Percentiles rank a stretch among this genome's conserved stretches.
These are phyloP conservation scores for Dryas integrifolia DNA, from an alignment of 331 rosid genomes.

Conservation along the genomic window DNA sequence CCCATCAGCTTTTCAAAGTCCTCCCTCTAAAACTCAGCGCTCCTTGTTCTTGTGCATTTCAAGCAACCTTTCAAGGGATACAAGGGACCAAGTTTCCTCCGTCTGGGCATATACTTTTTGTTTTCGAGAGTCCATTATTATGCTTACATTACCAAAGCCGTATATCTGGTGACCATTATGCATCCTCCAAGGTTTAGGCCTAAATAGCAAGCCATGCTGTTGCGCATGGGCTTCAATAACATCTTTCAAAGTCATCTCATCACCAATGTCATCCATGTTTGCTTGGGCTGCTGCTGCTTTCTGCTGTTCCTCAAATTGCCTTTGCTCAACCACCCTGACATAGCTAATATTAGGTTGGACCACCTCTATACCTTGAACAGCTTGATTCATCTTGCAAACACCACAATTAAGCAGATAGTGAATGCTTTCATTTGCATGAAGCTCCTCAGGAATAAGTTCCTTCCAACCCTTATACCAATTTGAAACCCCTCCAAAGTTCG, in stretches of 20 bases:
- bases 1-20: not conserved
- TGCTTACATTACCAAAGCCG: slow-evolving; percentile 81
- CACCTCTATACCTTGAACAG: slow-evolving; percentile 81
- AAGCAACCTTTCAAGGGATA: slow-evolving; percentile 65
- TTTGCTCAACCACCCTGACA: slow-evolving; percentile 69
- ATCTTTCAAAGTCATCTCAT: slow-evolving; percentile 83
- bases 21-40: slow-evolving; percentile 37
- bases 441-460: slow-evolving; percentile 77
- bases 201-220: slow-evolving; percentile 68
- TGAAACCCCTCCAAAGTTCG: slow-evolving; percentile 78
- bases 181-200: slow-evolving; percentile 71
- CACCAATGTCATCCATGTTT: slow-evolving; percentile 42
- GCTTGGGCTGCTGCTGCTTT: slow-evolving; percentile 70
- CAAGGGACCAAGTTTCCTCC: slow-evolving; percentile 70
- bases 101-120: slow-evolving; percentile 77
- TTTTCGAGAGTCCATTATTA: slow-evolving; percentile 68
- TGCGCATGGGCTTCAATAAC: slow-evolving; percentile 81
- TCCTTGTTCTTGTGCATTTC: slow-evolving; percentile 66
- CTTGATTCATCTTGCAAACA: slow-evolving; percentile 86
- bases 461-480: slow-evolving; percentile 92
- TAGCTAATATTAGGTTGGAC: slow-evolving; percentile 83
- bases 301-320: slow-evolving; percentile 92
- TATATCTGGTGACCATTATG: slow-evolving; percentile 83
- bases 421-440: slow-evolving; percentile 74
- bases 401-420: slow-evolving; percentile 70